phyloP scores from a whole-genome alignment of 345 rosid species.

The Euphorbia lathyris region DNA sequence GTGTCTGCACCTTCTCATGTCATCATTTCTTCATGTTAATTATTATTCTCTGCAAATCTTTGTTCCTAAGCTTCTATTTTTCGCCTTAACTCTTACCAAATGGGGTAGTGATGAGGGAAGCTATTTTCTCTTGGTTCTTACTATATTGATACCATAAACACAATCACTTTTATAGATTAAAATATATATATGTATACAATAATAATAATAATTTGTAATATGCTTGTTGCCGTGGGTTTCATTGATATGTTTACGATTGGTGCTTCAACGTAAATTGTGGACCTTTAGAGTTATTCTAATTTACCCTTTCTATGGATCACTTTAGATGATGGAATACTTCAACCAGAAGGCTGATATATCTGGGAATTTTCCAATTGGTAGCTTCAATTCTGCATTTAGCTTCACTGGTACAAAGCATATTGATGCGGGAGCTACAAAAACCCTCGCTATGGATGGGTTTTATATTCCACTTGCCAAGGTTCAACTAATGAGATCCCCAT shows the following conservation, averaged over 20 bases:
- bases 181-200: too few relatives aligned
- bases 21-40: neutral
- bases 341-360: slow-evolving; percentile 49
- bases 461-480: slow-evolving; percentile 59
- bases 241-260: neutral
- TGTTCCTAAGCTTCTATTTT: neutral
- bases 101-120: too few relatives aligned
- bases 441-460: slow-evolving; percentile 59
- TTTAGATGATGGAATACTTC: slow-evolving; percentile 65
- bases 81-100: too few relatives aligned
- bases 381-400: slow-evolving; percentile 67
- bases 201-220: too few relatives aligned
- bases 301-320: slow-evolving; percentile 2
- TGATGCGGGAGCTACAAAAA: slow-evolving; percentile 56
- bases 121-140: too few relatives aligned
- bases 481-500: slow-evolving; percentile 40
- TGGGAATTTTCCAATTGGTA: slow-evolving; percentile 52
- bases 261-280: neutral
- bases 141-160: too few relatives aligned
- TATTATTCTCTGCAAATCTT: neutral
- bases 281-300: neutral
- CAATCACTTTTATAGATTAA: too few relatives aligned
- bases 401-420: slow-evolving; percentile 52
- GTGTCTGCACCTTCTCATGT: too few relatives aligned
- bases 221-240: too few relatives aligned